These are phyloP conservation scores for Thalassiosira hispida DNA, from an alignment of 352 stramenopile species.

Conservation along the genomic window DNA sequence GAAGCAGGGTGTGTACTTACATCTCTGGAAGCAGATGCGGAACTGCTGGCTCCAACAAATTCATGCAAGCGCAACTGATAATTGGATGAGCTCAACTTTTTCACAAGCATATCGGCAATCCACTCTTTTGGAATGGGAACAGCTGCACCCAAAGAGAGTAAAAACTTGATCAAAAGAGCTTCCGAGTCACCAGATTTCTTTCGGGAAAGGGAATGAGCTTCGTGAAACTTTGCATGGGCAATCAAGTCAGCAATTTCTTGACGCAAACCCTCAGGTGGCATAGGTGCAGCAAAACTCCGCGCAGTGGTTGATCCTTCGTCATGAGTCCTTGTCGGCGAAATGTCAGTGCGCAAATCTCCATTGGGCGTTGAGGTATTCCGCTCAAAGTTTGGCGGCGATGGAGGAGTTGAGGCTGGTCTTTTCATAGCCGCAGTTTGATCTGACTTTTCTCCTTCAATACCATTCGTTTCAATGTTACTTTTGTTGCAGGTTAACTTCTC, in stretches of 20 bases:
- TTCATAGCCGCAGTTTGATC: background rate
- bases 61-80: constrained; percentile 20
- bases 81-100: constrained; percentile 23
- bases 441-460: background rate
- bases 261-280: constrained; percentile 23
- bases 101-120: constrained; percentile 44
- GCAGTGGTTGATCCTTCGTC: background rate
- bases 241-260: constrained; percentile 39
- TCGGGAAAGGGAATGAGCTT: constrained; percentile 24
- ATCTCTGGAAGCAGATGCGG: constrained; percentile 26
- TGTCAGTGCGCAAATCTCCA: background rate
- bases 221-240: constrained; percentile 38
- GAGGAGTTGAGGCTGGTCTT: constrained; percentile 12
- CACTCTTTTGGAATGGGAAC: constrained; percentile 74
- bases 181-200: constrained; percentile 20
- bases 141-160: constrained; percentile 58
- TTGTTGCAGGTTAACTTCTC: background rate
- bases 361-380: constrained; percentile 6
- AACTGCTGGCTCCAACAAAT: constrained; percentile 24
- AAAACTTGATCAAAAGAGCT: constrained; percentile 42
- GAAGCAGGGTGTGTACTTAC: constrained; percentile 22
- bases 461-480: background rate
- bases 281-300: constrained; percentile 27
- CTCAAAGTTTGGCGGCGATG: constrained; percentile 12
- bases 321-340: background rate